These are phyloP conservation scores for Pezicula neosporulosa DNA, from an alignment of 2,329 filamentous ascomycete genomes.

Conservation along the genomic window DNA sequence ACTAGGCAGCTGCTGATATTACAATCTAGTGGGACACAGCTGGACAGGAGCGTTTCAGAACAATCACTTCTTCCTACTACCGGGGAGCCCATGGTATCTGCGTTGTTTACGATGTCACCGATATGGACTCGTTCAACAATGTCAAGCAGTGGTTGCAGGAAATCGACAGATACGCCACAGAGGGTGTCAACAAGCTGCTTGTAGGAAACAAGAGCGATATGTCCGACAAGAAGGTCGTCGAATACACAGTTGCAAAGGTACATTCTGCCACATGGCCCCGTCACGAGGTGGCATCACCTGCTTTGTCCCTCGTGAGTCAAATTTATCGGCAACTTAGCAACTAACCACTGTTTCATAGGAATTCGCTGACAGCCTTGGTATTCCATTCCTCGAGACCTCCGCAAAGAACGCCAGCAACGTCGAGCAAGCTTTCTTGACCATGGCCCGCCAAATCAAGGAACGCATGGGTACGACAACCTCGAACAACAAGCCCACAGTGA, in stretches of 20 bases:
- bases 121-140: slow-evolving; percentile 99
- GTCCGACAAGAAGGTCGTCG: slow-evolving; percentile 99
- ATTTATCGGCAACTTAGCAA: not conserved
- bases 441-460: slow-evolving; percentile 99
- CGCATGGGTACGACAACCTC: slow-evolving; percentile 95
- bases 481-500: slow-evolving; percentile 97
- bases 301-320: slow-evolving; percentile 11
- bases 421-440: slow-evolving; percentile 99
- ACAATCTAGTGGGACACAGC: slow-evolving; percentile 89
- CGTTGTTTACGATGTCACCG: slow-evolving; percentile 99
- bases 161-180: slow-evolving; percentile 98
- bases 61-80: slow-evolving; percentile 99
- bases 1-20: slow-evolving; percentile 23
- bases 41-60: slow-evolving; percentile 98
- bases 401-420: slow-evolving; percentile 99
- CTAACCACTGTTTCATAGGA: slow-evolving; percentile 55
- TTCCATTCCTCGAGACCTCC: slow-evolving; percentile 98
- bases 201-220: slow-evolving; percentile 99
- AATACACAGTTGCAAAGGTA: slow-evolving; percentile 99
- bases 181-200: slow-evolving; percentile 98
- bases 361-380: slow-evolving; percentile 97
- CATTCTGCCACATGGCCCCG: slow-evolving; percentile 28
- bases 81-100: slow-evolving; percentile 98
- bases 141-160: slow-evolving; percentile 99
- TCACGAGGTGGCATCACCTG: slow-evolving; percentile 14